Percentiles rank a stretch among this genome's conserved stretches.
Evolutionary conservation across 164 flowering plant genomes (phyloP).

Genomic region (Euptelea pleiosperma): DNA sequence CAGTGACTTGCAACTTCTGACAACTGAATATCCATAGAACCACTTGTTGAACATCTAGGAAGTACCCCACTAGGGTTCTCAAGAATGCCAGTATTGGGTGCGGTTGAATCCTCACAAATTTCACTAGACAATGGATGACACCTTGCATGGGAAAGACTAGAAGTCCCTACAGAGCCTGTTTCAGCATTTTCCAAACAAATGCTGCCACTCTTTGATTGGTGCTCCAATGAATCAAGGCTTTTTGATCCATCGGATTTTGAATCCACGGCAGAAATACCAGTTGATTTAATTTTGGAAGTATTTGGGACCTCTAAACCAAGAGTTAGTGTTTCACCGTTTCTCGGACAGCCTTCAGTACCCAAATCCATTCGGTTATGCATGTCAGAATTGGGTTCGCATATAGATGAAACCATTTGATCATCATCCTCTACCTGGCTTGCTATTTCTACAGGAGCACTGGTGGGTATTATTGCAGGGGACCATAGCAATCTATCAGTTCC

Average conservation of each 20-base stretch:
- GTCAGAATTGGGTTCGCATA: conserved; percentile 8
- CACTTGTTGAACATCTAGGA: conserved; percentile 21
- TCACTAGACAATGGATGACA: conserved; percentile 8
- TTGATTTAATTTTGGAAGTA: conserved; percentile 10
- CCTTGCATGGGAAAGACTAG: conserved; percentile 6
- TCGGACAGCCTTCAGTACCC: conserved; percentile 10
- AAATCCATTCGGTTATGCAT: conserved; percentile 13
- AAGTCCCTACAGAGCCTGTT: conserved; percentile 2
- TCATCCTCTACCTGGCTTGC: conserved; percentile 15
- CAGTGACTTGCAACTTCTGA: conserved; percentile 23
- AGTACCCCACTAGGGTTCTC: conserved; percentile 11
- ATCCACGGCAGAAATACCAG: conserved; percentile 14
- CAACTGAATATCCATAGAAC: conserved; percentile 25
- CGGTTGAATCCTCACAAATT: conserved; percentile 15
- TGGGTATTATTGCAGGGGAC: conserved; percentile 11
- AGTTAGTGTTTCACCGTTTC: conserved; percentile 8
- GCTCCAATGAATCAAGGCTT: conserved; percentile 9
- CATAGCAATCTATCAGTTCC: conserved; percentile 13
- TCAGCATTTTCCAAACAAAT: conserved; percentile 6
- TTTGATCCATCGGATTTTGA: conserved; percentile 16
- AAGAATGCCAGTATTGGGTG: conserved; percentile 13
- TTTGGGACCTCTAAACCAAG: conserved; percentile 12
- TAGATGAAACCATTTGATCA: conserved; percentile 10
- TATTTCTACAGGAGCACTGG: conserved; percentile 6
- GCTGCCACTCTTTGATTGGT: conserved; percentile 15